Evolutionary conservation across 2,329 filamentous ascomycete genomes (phyloP).

Genomic region (Clonostachys byssicola): DNA sequence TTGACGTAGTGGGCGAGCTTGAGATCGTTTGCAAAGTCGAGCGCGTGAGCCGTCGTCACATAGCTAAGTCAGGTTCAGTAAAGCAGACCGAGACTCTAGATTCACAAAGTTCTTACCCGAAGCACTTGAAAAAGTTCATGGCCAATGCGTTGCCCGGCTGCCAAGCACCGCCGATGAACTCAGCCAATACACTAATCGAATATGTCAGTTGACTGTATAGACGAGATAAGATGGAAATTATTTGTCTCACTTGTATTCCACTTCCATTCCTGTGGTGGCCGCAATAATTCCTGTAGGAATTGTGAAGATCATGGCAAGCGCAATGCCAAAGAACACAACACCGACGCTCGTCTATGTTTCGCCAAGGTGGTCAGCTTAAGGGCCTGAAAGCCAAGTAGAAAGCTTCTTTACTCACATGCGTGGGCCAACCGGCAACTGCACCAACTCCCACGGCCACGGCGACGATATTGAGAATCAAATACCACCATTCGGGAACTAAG

Average conservation of each 20-base stretch:
- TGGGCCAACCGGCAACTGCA: conserved; percentile 30
- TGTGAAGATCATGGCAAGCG: conserved; percentile 33
- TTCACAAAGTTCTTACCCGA: conserved; percentile 10
- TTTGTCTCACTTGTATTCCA: conserved; percentile 4
- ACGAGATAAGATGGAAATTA: too few relatives aligned
- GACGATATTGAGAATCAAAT: conserved; percentile 21
- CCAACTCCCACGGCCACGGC: conserved; percentile 26
- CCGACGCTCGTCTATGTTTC: conserved; percentile 22
- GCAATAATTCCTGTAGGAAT: conserved; percentile 37
- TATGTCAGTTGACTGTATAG: too few relatives aligned
- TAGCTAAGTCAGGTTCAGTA: conserved; percentile 6
- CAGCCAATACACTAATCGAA: conserved; percentile 39
- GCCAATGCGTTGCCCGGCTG: conserved; percentile 37
- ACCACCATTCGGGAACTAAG: conserved; percentile 41
- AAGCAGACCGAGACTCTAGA: not conserved
- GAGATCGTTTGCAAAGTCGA: conserved; percentile 26
- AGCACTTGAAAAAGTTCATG: conserved; percentile 42
- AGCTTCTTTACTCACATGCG: conserved; percentile 12
- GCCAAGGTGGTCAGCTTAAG: too few relatives aligned
- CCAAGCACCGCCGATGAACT: conserved; percentile 39
- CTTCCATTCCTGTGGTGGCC: conserved; percentile 34
- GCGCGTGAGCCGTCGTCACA: conserved; percentile 24
- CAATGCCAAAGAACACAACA: conserved; percentile 36
- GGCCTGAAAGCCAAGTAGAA: too few relatives aligned
- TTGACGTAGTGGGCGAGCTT: conserved; percentile 41